Evolutionary conservation across 2,329 filamentous ascomycete genomes (phyloP), one percentile per base, ranked within the genome.

Genomic region (Coniella lustricola): DNA sequence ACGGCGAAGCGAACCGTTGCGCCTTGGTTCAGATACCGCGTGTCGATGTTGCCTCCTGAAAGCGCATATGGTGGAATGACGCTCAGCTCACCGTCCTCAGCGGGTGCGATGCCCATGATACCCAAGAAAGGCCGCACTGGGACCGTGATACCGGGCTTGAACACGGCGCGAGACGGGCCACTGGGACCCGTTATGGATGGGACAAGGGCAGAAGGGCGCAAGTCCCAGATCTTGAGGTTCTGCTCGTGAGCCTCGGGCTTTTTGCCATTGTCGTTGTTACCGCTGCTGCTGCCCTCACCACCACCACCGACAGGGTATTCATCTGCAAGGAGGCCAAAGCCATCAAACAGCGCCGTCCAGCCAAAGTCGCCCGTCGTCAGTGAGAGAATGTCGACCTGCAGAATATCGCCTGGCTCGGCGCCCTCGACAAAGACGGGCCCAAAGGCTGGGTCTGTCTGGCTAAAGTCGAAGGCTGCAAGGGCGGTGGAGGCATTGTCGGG

Each of bases 31-130:
- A 77, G 56, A 52, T 76, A 68, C 36, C 70, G 70, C 52, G 73
- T 76, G 58, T 79, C 75, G 41, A 79, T 67, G 56, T 78, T 79
- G n/a, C 75, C 75, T 41, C 75, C 75, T 3, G 68, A 72, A 21
- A 70, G 37, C 2, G 56, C 64, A 42, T 71, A 70, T 1, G 75
- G 74, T 20, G 74, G 74, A 16, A 78, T 72, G 3, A 70, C 76
- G 21, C 65, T 66, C 44, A 74, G 67, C 39, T 74, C 68, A 21
- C 68, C 71, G 18, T 66, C 61, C 10, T 60, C 63, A 9, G 64
- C 67, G 0, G 70, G 74, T 0, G 75, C 74, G 4, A 78, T 62
- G 29, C 74, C 75, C 53, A 77, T 71, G 25, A 75, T 67, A 17
- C 75, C 75, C 9, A 77, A 63, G 57, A 77, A 78, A 0, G 75